A percentile compares a stretch with the other conserved stretches of the same genome.
phyloP scores from a whole-genome alignment of 139 green algal species.

The Diplosphaera chodatii region DNA sequence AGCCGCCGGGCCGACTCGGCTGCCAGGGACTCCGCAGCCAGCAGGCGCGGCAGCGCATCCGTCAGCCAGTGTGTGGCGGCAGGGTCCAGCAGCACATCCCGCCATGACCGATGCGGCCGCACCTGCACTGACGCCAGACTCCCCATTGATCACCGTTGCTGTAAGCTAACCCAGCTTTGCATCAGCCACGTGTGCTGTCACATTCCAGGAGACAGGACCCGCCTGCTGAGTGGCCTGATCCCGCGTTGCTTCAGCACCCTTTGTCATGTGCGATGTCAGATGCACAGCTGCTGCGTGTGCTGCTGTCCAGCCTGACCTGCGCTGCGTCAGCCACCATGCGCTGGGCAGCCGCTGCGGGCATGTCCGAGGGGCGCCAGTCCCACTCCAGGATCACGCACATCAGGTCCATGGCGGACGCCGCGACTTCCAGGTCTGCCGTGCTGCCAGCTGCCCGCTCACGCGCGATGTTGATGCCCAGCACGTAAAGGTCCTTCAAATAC shows the following conservation, averaged over 20 bases:
- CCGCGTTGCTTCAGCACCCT: too few species aligned
- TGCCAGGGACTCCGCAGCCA: conserved; percentile 16
- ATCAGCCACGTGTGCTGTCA: too few species aligned
- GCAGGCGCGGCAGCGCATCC: conserved; percentile 34
- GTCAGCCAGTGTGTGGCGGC: conserved; percentile 54
- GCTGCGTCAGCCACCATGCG: neutral
- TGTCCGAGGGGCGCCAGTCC: conserved; percentile 54
- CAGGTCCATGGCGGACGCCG: conserved; percentile 52
- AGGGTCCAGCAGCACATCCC: conserved; percentile 28
- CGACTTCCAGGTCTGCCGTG: conserved; percentile 43
- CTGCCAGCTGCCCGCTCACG: conserved; percentile 16
- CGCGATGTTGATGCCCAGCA: conserved; percentile 40
- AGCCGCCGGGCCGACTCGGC: conserved; percentile 42
- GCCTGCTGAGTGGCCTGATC: too few species aligned
- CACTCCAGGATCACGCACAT: conserved; percentile 62
- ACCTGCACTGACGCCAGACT: conserved; percentile 13
- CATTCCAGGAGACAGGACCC: too few species aligned
- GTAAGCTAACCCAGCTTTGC: too few species aligned
- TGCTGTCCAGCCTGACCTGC: neutral
- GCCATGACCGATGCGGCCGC: conserved; percentile 30
- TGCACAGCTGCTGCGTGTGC: too few species aligned
- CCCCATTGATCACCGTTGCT: neutral
- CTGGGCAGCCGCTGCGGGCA: neutral
- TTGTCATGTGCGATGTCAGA: too few species aligned
- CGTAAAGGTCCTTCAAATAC: conserved; percentile 61